phyloP scores from a whole-genome alignment of 2,329 filamentous ascomycete genomes.

The Coniochaeta pulveracea region DNA sequence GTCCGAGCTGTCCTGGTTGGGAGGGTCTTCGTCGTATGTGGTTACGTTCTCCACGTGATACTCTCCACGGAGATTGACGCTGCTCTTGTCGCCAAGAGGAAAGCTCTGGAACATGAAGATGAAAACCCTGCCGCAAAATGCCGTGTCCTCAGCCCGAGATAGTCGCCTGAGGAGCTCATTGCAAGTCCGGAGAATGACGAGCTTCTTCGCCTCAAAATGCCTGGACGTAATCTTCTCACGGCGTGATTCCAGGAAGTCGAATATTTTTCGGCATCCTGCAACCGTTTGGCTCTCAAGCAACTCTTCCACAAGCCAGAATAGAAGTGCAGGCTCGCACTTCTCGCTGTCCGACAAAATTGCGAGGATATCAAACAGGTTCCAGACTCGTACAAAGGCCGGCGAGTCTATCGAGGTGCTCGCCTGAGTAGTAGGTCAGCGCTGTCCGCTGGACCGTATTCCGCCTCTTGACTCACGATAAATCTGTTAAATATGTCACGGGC shows the following conservation, averaged over 20 bases:
- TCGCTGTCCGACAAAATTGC: slow-evolving; percentile 76
- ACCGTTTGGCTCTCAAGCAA: slow-evolving; percentile 94
- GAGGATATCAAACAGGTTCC: slow-evolving; percentile 91
- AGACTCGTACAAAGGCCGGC: slow-evolving; percentile 70
- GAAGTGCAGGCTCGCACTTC: slow-evolving; percentile 64
- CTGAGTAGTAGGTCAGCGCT: slow-evolving; percentile 27
- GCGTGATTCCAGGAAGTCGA: slow-evolving; percentile 90
- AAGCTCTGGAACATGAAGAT: slow-evolving; percentile 99
- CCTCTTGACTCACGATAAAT: slow-evolving; percentile 51
- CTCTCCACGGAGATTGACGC: slow-evolving; percentile 90
- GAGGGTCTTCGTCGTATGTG: slow-evolving; percentile 54
- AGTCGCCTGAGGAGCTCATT: slow-evolving; percentile 89
- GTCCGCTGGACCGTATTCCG: slow-evolving; percentile 4
- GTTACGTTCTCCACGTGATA: slow-evolving; percentile 95
- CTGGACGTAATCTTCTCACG: slow-evolving; percentile 76
- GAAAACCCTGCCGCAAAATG: slow-evolving; percentile 94
- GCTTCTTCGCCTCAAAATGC: slow-evolving; percentile 71
- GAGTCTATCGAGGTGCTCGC: slow-evolving; percentile 66
- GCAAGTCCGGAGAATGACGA: slow-evolving; percentile 86
- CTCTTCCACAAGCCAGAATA: slow-evolving; percentile 89
- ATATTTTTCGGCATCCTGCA: slow-evolving; percentile 78
- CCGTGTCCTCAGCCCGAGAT: slow-evolving; percentile 92
- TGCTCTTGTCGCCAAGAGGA: slow-evolving; percentile 90
- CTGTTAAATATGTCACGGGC: slow-evolving; percentile 71
- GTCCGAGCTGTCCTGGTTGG: slow-evolving; percentile 26